Evolutionary conservation across 305 asterid species (phyloP).

Genomic region (Stenogyne calaminthoides): DNA sequence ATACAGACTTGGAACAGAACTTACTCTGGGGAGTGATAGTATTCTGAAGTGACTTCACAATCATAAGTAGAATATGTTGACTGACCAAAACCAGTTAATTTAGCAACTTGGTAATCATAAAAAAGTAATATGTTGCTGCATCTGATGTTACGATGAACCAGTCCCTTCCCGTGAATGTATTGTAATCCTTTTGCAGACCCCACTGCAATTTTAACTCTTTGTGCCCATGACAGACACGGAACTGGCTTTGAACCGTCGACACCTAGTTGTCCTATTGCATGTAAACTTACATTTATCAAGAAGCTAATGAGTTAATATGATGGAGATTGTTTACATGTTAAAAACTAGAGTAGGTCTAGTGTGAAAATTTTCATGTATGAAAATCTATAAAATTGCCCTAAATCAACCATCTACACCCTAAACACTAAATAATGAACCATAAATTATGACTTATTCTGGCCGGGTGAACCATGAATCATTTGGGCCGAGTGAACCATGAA

Average conservation of each 20-base stretch:
- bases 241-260: constrained; percentile 42
- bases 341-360: too few relatives aligned
- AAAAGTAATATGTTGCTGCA: constrained; percentile 26
- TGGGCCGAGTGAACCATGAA: too few relatives aligned
- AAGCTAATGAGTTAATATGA: too few relatives aligned
- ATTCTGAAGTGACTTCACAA: too few relatives aligned
- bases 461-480: too few relatives aligned
- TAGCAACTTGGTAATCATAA: constrained; percentile 18
- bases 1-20: background rate
- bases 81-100: constrained; percentile 6
- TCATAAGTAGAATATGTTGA: background rate
- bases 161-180: constrained; percentile 23
- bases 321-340: too few relatives aligned
- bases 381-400: too few relatives aligned
- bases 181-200: constrained; percentile 28
- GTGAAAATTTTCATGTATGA: too few relatives aligned
- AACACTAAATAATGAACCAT: too few relatives aligned
- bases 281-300: background rate
- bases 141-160: constrained; percentile 11
- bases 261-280: constrained; percentile 37
- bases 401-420: too few relatives aligned
- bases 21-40: constrained; percentile 5
- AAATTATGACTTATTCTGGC: too few relatives aligned
- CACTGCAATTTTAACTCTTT: constrained; percentile 22
- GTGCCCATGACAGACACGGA: constrained; percentile 47